These are phyloP conservation scores for Cadophora malorum DNA, from an alignment of 2,329 filamentous ascomycete genomes.

Conservation along the genomic window DNA sequence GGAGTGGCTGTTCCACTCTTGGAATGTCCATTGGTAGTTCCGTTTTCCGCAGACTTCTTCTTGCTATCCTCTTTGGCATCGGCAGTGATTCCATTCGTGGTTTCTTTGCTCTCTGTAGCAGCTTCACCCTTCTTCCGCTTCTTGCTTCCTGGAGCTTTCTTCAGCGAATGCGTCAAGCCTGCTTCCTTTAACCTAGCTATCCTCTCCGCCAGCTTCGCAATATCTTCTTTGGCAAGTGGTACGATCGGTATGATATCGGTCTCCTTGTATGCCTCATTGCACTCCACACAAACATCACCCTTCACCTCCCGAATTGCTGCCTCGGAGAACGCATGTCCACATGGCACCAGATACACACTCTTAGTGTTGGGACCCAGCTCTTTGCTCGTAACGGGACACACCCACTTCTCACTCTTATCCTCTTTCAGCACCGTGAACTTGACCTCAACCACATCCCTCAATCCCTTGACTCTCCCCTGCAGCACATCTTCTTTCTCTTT, in stretches of 20 bases:
- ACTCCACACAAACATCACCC: constrained; percentile 70
- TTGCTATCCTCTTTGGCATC: constrained; percentile 36
- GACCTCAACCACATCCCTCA: constrained; percentile 88
- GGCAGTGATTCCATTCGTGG: constrained; percentile 27
- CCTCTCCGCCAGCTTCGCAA: constrained; percentile 69
- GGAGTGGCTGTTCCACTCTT: constrained; percentile 46
- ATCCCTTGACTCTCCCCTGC: constrained; percentile 70
- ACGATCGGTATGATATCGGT: constrained; percentile 86
- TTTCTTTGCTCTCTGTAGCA: constrained; percentile 42
- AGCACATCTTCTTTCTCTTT: constrained; percentile 67
- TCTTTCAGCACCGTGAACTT: constrained; percentile 66
- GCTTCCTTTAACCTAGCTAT: constrained; percentile 71
- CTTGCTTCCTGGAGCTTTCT: constrained; percentile 76
- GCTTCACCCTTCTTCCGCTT: constrained; percentile 74
- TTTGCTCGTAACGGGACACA: constrained; percentile 88
- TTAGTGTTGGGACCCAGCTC: constrained; percentile 80
- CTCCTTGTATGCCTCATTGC: constrained; percentile 73
- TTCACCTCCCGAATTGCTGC: constrained; percentile 83
- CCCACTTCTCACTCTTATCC: constrained; percentile 64
- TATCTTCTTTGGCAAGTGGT: constrained; percentile 72
- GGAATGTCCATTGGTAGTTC: constrained; percentile 32
- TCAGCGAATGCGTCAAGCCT: constrained; percentile 84
- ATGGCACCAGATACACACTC: constrained; percentile 90
- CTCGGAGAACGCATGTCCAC: constrained; percentile 92
- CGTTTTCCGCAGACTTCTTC: constrained; percentile 39